Evolutionary conservation across 805 yeast species (phyloP).

Genomic region (Grigorovia humatica): DNA sequence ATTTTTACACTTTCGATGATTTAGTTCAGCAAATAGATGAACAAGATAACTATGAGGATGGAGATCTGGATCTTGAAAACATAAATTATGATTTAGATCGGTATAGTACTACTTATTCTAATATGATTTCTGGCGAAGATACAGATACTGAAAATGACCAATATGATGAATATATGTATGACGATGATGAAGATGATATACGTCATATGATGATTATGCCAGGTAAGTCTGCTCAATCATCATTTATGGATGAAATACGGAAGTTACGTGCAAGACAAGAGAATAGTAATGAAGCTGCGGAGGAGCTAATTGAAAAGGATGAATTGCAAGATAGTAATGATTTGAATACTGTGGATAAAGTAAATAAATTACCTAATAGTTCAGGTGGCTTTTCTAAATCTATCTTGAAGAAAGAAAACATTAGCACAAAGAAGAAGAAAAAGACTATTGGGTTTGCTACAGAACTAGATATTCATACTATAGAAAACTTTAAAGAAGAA

Average conservation of each 20-base stretch:
- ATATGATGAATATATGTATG: conserved; percentile 11
- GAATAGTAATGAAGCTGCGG: background rate
- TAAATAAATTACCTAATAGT: background rate
- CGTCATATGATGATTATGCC: conserved; percentile 21
- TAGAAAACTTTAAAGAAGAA: conserved; percentile 25
- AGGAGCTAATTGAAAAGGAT: background rate
- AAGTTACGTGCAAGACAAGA: conserved; percentile 3
- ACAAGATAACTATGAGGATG: conserved; percentile 22
- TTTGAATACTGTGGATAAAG: background rate
- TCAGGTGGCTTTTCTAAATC: conserved; percentile 5
- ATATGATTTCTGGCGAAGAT: background rate
- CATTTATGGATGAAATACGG: conserved; percentile 21
- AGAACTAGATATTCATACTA: conserved; percentile 24
- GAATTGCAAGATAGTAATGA: background rate
- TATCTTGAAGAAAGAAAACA: conserved; percentile 6
- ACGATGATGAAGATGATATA: conserved; percentile 13
- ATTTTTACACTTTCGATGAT: conserved; percentile 27
- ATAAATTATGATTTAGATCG: conserved; percentile 18
- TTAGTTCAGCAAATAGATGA: conserved; percentile 25
- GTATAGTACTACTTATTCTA: conserved; percentile 6
- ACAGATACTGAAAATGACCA: background rate
- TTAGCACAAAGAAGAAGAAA: conserved; percentile 8
- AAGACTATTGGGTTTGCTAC: conserved; percentile 27
- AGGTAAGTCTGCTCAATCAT: conserved; percentile 14
- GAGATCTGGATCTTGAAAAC: conserved; percentile 12